Evolutionary conservation across 2,329 filamentous ascomycete genomes (phyloP).

Genomic region (Cytospora chrysosperma): DNA sequence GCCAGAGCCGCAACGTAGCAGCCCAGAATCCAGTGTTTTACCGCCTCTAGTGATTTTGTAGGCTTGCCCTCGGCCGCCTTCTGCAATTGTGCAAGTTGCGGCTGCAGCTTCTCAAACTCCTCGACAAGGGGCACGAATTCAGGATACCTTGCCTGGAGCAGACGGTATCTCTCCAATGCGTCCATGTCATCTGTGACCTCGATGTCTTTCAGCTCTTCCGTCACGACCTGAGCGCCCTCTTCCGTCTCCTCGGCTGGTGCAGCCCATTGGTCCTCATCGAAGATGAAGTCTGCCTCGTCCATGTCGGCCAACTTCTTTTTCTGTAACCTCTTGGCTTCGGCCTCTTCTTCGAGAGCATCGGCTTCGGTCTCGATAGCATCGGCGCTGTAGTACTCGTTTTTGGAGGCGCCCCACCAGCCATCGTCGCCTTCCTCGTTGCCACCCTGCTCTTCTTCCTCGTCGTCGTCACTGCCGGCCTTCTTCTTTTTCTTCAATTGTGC

Average conservation of each 20-base stretch:
- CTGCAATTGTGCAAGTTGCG: slow-evolving; percentile 59
- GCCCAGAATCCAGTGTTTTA: slow-evolving; percentile 77
- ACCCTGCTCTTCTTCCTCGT: slow-evolving; percentile 45
- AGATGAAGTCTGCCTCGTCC: slow-evolving; percentile 88
- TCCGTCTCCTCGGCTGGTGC: slow-evolving; percentile 53
- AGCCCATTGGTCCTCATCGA: slow-evolving; percentile 86
- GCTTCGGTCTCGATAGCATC: slow-evolving; percentile 67
- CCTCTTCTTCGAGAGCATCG: slow-evolving; percentile 84
- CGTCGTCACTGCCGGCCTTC: slow-evolving; percentile 62
- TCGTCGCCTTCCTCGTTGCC: slow-evolving; percentile 57
- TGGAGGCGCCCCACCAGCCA: slow-evolving; percentile 83
- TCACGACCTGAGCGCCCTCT: slow-evolving; percentile 63
- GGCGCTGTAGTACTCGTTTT: slow-evolving; percentile 89
- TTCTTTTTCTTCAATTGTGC: slow-evolving; percentile 35
- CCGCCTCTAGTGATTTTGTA: slow-evolving; percentile 55
- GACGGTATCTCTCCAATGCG: slow-evolving; percentile 68
- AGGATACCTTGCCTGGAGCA: slow-evolving; percentile 80
- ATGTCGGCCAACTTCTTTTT: slow-evolving; percentile 88
- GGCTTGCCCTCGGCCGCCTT: slow-evolving; percentile 54
- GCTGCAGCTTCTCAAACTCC: slow-evolving; percentile 74
- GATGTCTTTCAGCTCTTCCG: slow-evolving; percentile 80
- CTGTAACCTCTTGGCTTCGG: slow-evolving; percentile 82
- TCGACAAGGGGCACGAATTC: slow-evolving; percentile 85
- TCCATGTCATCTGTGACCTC: slow-evolving; percentile 80
- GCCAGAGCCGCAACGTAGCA: slow-evolving; percentile 84